These are phyloP conservation scores for Raddia distichophylla DNA, from an alignment of 176 grass and related monocot species.

Conservation along the genomic window DNA sequence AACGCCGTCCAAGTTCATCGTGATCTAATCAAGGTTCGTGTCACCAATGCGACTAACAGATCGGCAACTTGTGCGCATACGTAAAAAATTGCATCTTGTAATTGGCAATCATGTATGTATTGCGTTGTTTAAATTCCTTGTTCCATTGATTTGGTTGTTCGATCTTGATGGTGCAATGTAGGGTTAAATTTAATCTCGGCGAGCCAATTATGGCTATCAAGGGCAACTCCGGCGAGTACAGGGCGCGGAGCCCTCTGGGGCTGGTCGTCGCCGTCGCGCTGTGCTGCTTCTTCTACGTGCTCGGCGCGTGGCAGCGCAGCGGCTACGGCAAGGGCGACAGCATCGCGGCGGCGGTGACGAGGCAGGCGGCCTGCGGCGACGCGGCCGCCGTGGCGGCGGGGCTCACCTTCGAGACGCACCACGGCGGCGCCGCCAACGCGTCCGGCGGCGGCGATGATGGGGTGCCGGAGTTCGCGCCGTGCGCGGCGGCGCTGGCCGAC, in stretches of 20 bases:
- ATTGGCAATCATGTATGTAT: background rate
- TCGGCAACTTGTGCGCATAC: background rate
- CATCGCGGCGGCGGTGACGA: slow-evolving; percentile 60
- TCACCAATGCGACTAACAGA: background rate
- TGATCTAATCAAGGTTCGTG: slow-evolving; percentile 3
- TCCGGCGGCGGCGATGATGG: background rate
- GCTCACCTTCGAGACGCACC: slow-evolving; percentile 73
- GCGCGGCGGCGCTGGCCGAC: slow-evolving; percentile 65
- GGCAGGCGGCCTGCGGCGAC: slow-evolving; percentile 44
- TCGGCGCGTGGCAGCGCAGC: slow-evolving; percentile 79
- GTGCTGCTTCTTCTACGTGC: slow-evolving; percentile 82
- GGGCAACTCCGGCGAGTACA: slow-evolving; percentile 52
- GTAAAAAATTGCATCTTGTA: background rate
- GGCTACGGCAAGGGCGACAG: slow-evolving; percentile 76
- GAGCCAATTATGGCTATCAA: slow-evolving; percentile 60
- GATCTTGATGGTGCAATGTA: slow-evolving; percentile 15
- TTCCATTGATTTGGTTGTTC: slow-evolving; percentile 3
- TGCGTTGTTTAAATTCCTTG: background rate
- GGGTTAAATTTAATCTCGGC: background rate
- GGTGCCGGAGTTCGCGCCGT: slow-evolving; percentile 48
- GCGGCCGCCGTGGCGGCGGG: background rate
- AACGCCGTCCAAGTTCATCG: background rate
- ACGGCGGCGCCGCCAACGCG: slow-evolving; percentile 17
- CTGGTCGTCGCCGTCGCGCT: slow-evolving; percentile 62
- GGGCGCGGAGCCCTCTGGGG: slow-evolving; percentile 57